phyloP scores from a whole-genome alignment of 2,329 filamentous ascomycete genomes.

The Alternaria sp. region DNA sequence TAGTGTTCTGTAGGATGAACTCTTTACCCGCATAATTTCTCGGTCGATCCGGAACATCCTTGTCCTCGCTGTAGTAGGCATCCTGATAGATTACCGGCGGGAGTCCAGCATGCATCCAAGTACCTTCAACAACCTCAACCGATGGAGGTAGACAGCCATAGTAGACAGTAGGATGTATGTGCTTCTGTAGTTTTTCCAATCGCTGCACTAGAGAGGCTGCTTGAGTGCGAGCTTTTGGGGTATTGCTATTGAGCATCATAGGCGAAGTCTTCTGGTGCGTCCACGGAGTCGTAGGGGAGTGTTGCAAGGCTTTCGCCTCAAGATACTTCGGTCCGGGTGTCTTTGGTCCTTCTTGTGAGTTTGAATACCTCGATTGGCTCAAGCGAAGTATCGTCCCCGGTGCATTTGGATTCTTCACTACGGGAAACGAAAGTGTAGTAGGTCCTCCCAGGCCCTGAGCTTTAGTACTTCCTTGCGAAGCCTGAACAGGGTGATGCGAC shows the following conservation, averaged over 20 bases:
- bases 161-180: constrained; percentile 37
- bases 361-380: constrained; percentile 70
- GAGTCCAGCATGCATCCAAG: constrained; percentile 64
- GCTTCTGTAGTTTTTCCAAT: constrained; percentile 28
- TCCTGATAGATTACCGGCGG: constrained; percentile 82
- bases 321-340: constrained; percentile 38
- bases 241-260: constrained; percentile 22
- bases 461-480: constrained; percentile 53
- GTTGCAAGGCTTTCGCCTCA: constrained; percentile 20
- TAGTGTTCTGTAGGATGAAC: constrained; percentile 78
- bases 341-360: constrained; percentile 47
- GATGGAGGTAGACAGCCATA: constrained; percentile 54
- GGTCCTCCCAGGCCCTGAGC: constrained; percentile 47
- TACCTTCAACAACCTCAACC: constrained; percentile 59
- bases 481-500: constrained; percentile 29
- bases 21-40: constrained; percentile 89
- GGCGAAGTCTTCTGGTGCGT: constrained; percentile 42
- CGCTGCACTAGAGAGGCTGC: constrained; percentile 26
- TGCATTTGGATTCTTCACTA: constrained; percentile 79
- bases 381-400: constrained; percentile 68
- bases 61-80: constrained; percentile 83
- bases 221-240: constrained; percentile 25
- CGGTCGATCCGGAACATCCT: constrained; percentile 77
- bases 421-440: constrained; percentile 69
- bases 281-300: constrained; percentile 44